Base-by-base conservation (phyloP, 2,329 filamentous ascomycete genomes). In the Pseudogymnoascus verrucosus region DNA sequence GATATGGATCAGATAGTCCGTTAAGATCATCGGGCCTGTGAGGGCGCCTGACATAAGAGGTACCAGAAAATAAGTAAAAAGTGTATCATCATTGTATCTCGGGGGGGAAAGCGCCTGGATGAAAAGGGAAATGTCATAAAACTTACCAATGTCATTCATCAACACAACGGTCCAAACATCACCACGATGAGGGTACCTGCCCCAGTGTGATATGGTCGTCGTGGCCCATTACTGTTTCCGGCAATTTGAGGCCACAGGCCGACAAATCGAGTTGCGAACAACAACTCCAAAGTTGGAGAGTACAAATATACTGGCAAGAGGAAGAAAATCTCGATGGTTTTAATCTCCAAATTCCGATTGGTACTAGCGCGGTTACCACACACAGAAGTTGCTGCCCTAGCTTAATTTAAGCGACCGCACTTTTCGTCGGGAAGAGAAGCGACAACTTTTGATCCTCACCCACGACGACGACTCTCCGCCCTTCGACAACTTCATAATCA, bases 1-100 rank as follows among this genome's bases (percentile, higher is more conserved):
- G 31, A 64, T 54, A 34, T 40, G 65, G 61, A 74, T 93, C 89
- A 93, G 89, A 92, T 39, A 91, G 89, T 91, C 88, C 88, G 80
- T 80, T 89, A 81, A 84, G 89, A 90, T 91, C 89, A 93, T 90
- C 77, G 87, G 82, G 79, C 74, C 78, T 80, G 74, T 76, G 80
- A 79, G 74, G 73, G 73, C 73, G 82, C 81, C 86, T 95, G 88
- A 90, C 85, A 91, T 91, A 95, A 96, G 92, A 96, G 92, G 91
- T 96, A 92, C 91, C 91, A 96, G 90, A 96, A 93, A 89, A 81
- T 79, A 80, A 78, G 77, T 78, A 75, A 77, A 75, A 81, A 80
- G 78, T 81, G 81, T 86, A 83, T 93, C 90, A 93, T 93, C 90
- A 91, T 84, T 67, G 64, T 60, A 65, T 61, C 60, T 64, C 59